phyloP scores from a whole-genome alignment of 129 eudicot genomes.

The Chrysanthemum lavandulifolium region DNA sequence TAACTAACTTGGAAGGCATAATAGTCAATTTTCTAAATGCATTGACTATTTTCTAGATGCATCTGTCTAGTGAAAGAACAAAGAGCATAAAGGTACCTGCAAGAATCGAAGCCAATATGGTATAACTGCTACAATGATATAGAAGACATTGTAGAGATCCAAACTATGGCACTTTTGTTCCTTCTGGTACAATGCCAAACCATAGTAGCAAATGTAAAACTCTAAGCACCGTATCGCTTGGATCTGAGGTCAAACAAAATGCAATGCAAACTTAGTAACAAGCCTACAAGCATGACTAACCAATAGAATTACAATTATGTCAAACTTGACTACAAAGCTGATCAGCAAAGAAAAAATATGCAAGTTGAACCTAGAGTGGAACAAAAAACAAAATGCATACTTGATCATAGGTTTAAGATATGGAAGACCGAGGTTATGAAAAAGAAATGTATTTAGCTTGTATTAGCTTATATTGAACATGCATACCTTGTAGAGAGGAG shows the following conservation, averaged over 20 bases:
- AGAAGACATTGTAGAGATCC: constrained; percentile 45
- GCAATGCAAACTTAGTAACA: constrained; percentile 9
- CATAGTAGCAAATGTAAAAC: constrained; percentile 73
- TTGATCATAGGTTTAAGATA: not conserved
- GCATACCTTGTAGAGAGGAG: no score
- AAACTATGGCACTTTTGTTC: constrained; percentile 43
- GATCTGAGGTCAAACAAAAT: constrained; percentile 43
- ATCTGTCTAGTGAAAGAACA: constrained; percentile 1
- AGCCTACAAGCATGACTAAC: not conserved
- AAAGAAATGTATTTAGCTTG: no score
- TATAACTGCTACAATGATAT: no score
- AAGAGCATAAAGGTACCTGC: constrained; percentile 47
- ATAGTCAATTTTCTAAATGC: not conserved
- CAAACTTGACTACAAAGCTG: constrained; percentile 81
- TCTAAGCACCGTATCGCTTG: constrained; percentile 76
- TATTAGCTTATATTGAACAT: no score
- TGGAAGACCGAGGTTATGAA: no score
- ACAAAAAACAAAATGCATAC: constrained; percentile 3
- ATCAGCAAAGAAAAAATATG: constrained; percentile 83
- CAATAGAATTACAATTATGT: constrained; percentile 4
- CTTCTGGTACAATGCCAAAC: constrained; percentile 34
- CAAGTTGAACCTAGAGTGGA: constrained; percentile 57
- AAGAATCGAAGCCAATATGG: constrained; percentile 63
- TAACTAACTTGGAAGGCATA: not conserved
- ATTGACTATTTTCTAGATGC: not conserved